These are phyloP conservation scores for Lactarius deliciosus DNA, from an alignment of 768 basidiomycete genomes.

Conservation along the genomic window DNA sequence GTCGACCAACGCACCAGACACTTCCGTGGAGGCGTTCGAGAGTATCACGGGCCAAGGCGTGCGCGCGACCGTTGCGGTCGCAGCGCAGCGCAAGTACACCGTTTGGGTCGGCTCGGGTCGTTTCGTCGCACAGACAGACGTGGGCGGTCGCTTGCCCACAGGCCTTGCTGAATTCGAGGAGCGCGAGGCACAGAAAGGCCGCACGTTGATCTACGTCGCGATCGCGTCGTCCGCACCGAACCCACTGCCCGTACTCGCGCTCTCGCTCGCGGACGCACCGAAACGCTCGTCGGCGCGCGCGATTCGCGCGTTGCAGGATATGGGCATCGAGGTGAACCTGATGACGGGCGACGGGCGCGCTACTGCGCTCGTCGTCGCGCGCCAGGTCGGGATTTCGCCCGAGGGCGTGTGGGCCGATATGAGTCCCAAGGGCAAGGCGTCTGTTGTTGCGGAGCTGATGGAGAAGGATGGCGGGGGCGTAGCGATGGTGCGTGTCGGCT, in stretches of 20 bases:
- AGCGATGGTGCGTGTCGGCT: slow-evolving; percentile 70
- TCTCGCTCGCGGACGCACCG: slow-evolving; percentile 85
- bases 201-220: slow-evolving; percentile 87
- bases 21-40: slow-evolving; percentile 72
- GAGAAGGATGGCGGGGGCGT: slow-evolving; percentile 68
- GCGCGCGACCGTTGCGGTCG: slow-evolving; percentile 59
- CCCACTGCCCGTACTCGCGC: slow-evolving; percentile 66
- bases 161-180: slow-evolving; percentile 63
- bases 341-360: slow-evolving; percentile 89
- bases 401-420: slow-evolving; percentile 89
- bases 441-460: slow-evolving; percentile 78
- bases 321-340: slow-evolving; percentile 93
- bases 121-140: slow-evolving; percentile 61
- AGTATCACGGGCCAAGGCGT: slow-evolving; percentile 89
- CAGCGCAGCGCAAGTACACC: slow-evolving; percentile 46
- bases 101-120: slow-evolving; percentile 74
- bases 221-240: slow-evolving; percentile 46
- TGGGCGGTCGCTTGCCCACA: slow-evolving; percentile 53
- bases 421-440: slow-evolving; percentile 94
- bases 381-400: slow-evolving; percentile 81
- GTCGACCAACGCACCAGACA: slow-evolving; percentile 46
- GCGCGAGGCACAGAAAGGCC: slow-evolving; percentile 67
- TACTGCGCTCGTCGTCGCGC: slow-evolving; percentile 87
- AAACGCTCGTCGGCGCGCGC: slow-evolving; percentile 85
- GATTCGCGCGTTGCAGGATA: slow-evolving; percentile 71